These are phyloP conservation scores for Tylopilus intermedius DNA, from an alignment of 768 basidiomycete genomes.

Conservation along the genomic window DNA sequence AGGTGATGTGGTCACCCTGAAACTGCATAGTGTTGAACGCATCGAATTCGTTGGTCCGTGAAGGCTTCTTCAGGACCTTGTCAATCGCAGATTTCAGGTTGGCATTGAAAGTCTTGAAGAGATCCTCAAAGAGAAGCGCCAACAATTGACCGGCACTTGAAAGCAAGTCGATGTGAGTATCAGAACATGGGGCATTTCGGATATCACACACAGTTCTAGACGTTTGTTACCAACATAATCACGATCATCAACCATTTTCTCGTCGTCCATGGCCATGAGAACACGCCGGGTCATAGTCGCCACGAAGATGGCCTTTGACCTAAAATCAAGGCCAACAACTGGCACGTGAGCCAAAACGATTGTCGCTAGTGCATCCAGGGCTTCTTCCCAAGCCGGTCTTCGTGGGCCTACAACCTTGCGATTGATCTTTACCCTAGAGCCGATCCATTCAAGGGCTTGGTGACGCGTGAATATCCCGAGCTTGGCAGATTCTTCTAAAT, in stretches of 20 bases:
- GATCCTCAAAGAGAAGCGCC: constrained; percentile 92
- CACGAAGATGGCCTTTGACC: constrained; percentile 92
- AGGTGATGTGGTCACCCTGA: constrained; percentile 92
- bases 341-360: constrained; percentile 97
- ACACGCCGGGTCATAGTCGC: constrained; percentile 97
- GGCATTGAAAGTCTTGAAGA: constrained; percentile 97
- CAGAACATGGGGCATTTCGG: constrained; percentile 3
- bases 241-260: constrained; percentile 95
- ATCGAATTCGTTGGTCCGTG: constrained; percentile 90
- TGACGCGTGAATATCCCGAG: constrained; percentile 87
- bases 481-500: constrained; percentile 90
- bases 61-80: constrained; percentile 94
- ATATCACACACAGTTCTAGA: constrained; percentile 76
- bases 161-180: constrained; percentile 28
- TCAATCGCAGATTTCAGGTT: constrained; percentile 94
- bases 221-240: constrained; percentile 99
- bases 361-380: constrained; percentile 92
- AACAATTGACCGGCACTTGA: constrained; percentile 90
- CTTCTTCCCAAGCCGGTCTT: constrained; percentile 89
- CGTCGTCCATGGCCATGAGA: constrained; percentile 93
- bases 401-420: constrained; percentile 74
- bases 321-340: constrained; percentile 82
- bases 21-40: constrained; percentile 93
- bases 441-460: constrained; percentile 94
- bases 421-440: constrained; percentile 86